A percentile compares a stretch with the other conserved stretches of the same genome.
phyloP scores from a whole-genome alignment of 2,329 filamentous ascomycete species.

The Penicillium crustosum region DNA sequence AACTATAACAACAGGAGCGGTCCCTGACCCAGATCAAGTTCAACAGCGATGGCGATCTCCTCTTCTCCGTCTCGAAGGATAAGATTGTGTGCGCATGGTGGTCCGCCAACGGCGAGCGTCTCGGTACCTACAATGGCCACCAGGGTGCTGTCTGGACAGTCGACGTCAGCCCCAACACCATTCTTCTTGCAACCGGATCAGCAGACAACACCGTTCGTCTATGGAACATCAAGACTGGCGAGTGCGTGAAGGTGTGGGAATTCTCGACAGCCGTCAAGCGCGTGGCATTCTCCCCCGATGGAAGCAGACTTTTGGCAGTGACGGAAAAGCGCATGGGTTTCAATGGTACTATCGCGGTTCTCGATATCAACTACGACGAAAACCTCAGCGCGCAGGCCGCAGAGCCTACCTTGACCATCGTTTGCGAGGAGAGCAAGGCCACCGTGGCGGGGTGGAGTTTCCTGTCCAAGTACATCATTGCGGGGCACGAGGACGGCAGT shows the following conservation, averaged over 20 bases:
- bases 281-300: conserved; percentile 95
- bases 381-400: conserved; percentile 75
- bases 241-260: conserved; percentile 95
- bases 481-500: conserved; percentile 93
- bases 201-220: conserved; percentile 98
- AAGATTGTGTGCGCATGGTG: conserved; percentile 97
- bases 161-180: conserved; percentile 89
- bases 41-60: conserved; percentile 91
- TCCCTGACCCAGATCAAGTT: conserved; percentile 95
- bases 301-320: conserved; percentile 83
- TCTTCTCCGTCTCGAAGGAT: conserved; percentile 95
- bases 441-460: conserved; percentile 98
- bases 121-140: conserved; percentile 95
- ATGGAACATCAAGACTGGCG: conserved; percentile 93
- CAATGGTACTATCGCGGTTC: conserved; percentile 88
- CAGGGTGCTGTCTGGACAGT: conserved; percentile 98
- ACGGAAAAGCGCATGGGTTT: conserved; percentile 99
- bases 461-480: conserved; percentile 91
- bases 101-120: conserved; percentile 94
- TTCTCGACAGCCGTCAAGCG: conserved; percentile 96
- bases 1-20: conserved; percentile 62
- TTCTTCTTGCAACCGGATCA: conserved; percentile 88
- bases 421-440: conserved; percentile 93
- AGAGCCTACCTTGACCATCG: conserved; percentile 81
- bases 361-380: conserved; percentile 82